Base-by-base conservation (phyloP, 2,329 filamentous ascomycete species). In the Penicillium sp. region DNA sequence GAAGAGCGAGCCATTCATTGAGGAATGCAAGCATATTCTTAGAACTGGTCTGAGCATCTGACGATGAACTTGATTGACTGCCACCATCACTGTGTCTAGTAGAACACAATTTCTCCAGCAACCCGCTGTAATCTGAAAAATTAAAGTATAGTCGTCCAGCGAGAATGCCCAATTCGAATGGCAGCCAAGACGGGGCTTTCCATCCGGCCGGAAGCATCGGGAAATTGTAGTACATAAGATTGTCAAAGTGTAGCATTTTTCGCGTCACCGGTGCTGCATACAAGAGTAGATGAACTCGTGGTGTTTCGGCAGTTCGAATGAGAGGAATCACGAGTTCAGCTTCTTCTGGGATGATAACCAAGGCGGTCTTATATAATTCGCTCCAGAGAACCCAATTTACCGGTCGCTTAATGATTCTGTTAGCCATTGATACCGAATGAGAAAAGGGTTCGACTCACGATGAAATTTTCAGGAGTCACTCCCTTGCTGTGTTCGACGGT, bases 271-370 rank as follows among this genome's bases (percentile, higher is more conserved):
- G 83, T 0, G 85, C 79, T 0, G 84, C 76, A 58, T 89, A 89
- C 0, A 76, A 70, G 0, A 87, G 63, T 0, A 88, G 70, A 55
- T 81, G 74, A 0, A 77, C 75, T 5, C 26, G 8, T 33, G 52
- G 35, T 24, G 3, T n/a, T 0, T 16, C 3, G 1, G 64, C 33
- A 0, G 45, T 18, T 6, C 47, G 26, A 9, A 60, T 14, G 3
- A 49, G 5, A 12, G 52, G 56, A 46, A 89, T 74, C 0, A 88
- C 60, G 0, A 63, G 47, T 55, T 89, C 83, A 0, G 79, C 83
- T 65, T 89, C 86, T 61, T 89, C 85, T 0, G 84, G 82, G 26
- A 82, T 83, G 1, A 89, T 64, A 1, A 89, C 66, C 0, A 89
- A 60, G 0, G 79, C 85, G 0, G 74, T 28, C 12, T 51, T n/a